Percentiles rank a stretch among this genome's conserved stretches.
Conservation (phyloP, 345 rosid genomes). For the Corymbia maculata region DNA sequence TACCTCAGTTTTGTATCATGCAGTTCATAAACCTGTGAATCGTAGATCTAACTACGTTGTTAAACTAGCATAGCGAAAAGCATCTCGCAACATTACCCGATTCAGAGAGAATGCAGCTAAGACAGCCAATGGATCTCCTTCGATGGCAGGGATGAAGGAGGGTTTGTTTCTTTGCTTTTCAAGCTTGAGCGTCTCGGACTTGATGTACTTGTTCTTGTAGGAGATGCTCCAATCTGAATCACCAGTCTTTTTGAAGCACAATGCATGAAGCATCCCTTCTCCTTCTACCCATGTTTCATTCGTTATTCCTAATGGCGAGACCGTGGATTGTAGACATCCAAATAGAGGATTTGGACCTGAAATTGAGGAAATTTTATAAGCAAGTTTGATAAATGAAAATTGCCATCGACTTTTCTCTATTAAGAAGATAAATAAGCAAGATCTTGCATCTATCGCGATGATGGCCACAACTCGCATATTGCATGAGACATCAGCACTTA, state of each 20-base stretch:
- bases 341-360: constrained; percentile 35
- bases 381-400: neutral
- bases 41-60: no score
- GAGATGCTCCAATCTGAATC: constrained; percentile 20
- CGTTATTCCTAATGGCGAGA: constrained; percentile 19
- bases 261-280: constrained; percentile 45
- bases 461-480: neutral
- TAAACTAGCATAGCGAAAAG: neutral
- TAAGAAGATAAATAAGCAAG: neutral
- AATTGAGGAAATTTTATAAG: neutral
- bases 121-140: constrained; percentile 12
- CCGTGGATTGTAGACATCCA: constrained; percentile 21
- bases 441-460: neutral
- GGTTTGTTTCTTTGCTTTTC: constrained; percentile 26
- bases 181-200: constrained; percentile 20
- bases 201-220: constrained; percentile 26
- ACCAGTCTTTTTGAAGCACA: constrained; percentile 16
- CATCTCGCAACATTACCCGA: neutral
- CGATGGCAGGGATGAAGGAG: constrained; percentile 23
- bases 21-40: no score
- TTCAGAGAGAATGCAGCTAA: neutral
- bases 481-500: neutral
- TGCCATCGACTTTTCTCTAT: neutral
- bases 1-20: neutral
- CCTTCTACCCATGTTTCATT: constrained; percentile 30